These are phyloP conservation scores for Parafenestella ontariensis DNA, from an alignment of 2,329 filamentous ascomycete species.

Conservation along the genomic window DNA sequence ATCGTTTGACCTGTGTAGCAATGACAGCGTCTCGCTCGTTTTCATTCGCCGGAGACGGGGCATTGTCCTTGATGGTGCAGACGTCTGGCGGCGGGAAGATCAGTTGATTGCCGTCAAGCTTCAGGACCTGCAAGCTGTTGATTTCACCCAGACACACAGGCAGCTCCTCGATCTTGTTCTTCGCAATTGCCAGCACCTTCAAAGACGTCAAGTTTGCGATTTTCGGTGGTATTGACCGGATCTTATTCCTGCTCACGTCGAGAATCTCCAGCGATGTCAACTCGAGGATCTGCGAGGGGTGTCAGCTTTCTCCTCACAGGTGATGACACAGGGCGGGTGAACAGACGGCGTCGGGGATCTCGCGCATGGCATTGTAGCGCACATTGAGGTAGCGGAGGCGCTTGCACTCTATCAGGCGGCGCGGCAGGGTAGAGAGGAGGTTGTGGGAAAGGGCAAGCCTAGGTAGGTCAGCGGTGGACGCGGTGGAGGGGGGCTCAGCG, in stretches of 20 bases:
- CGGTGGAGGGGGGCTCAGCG: neutral
- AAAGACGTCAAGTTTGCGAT: constrained; percentile 82
- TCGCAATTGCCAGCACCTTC: constrained; percentile 86
- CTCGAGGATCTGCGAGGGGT: constrained; percentile 76
- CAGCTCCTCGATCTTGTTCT: constrained; percentile 84
- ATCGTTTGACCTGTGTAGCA: constrained; percentile 66
- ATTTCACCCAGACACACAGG: constrained; percentile 88
- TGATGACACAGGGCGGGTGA: constrained; percentile 1
- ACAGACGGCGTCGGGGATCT: constrained; percentile 70
- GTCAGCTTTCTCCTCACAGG: constrained; percentile 11
- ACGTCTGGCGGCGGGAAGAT: constrained; percentile 70
- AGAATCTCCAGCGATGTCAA: constrained; percentile 88
- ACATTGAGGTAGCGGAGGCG: constrained; percentile 82
- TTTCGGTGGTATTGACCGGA: constrained; percentile 77
- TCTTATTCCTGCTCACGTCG: constrained; percentile 87
- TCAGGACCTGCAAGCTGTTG: constrained; percentile 85
- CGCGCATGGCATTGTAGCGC: constrained; percentile 74
- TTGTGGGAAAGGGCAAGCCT: constrained; percentile 86
- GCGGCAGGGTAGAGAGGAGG: constrained; percentile 72
- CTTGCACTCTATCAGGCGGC: constrained; percentile 76
- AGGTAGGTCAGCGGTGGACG: constrained; percentile 28
- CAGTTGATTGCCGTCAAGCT: constrained; percentile 87
- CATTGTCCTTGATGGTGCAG: constrained; percentile 50
- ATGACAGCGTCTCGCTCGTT: constrained; percentile 67
- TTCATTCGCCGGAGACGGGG: constrained; percentile 59